Evolutionary conservation across 768 basidiomycete genomes (phyloP), one percentile per base, ranked within the genome.

Genomic region (Leccinum variicolor): DNA sequence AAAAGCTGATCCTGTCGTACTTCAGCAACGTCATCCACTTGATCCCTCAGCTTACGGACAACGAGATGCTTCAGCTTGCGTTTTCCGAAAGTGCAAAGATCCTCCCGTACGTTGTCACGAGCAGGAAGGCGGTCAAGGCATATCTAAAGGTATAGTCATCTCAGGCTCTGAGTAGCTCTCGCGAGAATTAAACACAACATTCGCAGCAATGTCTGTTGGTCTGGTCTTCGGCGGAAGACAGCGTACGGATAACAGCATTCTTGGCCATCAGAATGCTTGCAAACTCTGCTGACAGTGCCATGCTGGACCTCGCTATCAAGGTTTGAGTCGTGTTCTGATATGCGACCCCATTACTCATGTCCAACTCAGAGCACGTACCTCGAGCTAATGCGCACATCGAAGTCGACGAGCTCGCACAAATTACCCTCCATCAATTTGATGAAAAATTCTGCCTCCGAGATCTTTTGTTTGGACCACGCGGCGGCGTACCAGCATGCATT

Each of bases 371-470:
- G 87, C 61, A 86, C 86, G n/a, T 99, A 99, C 74, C 79, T 91
- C 46, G 83, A 90, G 15, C 77, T 99, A 28, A 84, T 98, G 49
- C 87, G 92, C 28, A 87, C 85, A 6, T 86, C 87, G 48, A 93
- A 94, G 68, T 83, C 87, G 11, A 97, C 94, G n/a, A 90, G 81
- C 50, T 79, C 84, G 2, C 86, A 96, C 73, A 93, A 90, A 4
- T 77, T 98, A 9, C 94, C 96, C 21, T 85, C 90, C 3, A 90
- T 98, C 73, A 96, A 91, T 66, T 76, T 98, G 46, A 96, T 98
- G 93, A 99, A 99, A 74, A 97, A 98, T 71, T 92, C 94, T 6
- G 96, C 95, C 0, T 90, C 92, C 1, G 94, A 97, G 68, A 76
- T 98, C 1, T 99, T 91, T 75, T 88, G 86, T 62, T 74, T 94